Evolutionary conservation across 352 stramenopile genomes (phyloP).

Genomic region (Globisporangium carolinianum): DNA sequence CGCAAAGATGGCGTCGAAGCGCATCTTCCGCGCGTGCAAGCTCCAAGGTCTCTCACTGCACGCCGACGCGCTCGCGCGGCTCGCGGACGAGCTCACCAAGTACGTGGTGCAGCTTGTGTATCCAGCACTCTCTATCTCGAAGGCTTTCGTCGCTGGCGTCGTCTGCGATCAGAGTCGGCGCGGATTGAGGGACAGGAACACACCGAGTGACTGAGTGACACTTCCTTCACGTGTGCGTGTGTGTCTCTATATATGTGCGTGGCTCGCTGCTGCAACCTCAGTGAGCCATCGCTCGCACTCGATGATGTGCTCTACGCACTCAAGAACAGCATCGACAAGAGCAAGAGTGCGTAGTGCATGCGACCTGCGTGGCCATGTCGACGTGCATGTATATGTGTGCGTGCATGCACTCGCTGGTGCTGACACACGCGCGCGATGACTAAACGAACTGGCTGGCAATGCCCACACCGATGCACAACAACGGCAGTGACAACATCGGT

Average conservation of each 20-base stretch:
- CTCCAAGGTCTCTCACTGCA: slow-evolving; percentile 77
- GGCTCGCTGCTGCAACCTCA: slow-evolving; percentile 7
- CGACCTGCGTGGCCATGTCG: no score
- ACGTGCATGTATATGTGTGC: no score
- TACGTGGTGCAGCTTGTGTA: slow-evolving; percentile 10
- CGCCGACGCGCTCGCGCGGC: slow-evolving; percentile 51
- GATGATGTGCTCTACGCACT: slow-evolving; percentile 81
- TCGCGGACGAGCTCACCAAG: slow-evolving; percentile 64
- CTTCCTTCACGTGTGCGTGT: background rate
- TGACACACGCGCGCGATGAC: background rate
- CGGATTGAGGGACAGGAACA: no score
- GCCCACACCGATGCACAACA: no score
- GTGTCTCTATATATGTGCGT: background rate
- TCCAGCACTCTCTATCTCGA: background rate
- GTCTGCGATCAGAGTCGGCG: no score
- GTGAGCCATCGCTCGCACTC: slow-evolving; percentile 66
- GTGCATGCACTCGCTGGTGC: background rate
- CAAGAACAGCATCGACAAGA: slow-evolving; percentile 88
- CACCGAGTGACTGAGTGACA: no score
- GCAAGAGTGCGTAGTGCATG: slow-evolving; percentile 51
- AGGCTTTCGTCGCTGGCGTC: background rate
- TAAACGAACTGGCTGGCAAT: background rate
- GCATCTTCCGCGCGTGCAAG: slow-evolving; percentile 79
- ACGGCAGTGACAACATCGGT: slow-evolving; percentile 72
- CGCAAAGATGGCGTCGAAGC: slow-evolving; percentile 54